Conservation (phyloP, 495 filamentous ascomycete genomes). For the Neurospora intermedia region DNA sequence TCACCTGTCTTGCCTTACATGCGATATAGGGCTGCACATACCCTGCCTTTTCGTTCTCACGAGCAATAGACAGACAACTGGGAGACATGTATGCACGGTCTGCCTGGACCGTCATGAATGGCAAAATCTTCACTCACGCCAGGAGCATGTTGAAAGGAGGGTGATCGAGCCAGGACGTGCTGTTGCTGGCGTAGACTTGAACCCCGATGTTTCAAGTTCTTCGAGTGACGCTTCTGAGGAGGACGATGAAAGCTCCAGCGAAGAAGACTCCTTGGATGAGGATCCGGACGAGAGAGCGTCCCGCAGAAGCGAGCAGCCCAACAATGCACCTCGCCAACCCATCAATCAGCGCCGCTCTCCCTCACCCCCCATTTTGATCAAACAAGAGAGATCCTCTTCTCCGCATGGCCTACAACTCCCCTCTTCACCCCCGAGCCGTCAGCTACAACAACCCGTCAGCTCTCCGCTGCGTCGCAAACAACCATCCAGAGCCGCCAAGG, state of each 20-base stretch:
- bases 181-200: background rate
- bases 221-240: no score
- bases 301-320: background rate
- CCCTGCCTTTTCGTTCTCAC: no score
- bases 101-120: background rate
- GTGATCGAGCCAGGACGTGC: background rate
- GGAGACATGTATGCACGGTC: background rate
- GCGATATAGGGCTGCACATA: no score
- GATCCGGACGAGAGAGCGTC: background rate
- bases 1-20: no score
- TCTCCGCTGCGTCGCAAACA: background rate
- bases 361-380: background rate
- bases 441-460: background rate
- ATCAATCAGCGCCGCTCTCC: background rate
- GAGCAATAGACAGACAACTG: no score
- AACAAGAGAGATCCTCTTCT: background rate
- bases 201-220: background rate
- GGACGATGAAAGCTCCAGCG: no score
- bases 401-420: background rate
- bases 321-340: background rate
- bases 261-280: no score
- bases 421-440: background rate
- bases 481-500: background rate
- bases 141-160: no score
- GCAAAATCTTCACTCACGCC: no score